Conservation (phyloP, 1,284 basidiomycete species). For the Naganishia albida region DNA sequence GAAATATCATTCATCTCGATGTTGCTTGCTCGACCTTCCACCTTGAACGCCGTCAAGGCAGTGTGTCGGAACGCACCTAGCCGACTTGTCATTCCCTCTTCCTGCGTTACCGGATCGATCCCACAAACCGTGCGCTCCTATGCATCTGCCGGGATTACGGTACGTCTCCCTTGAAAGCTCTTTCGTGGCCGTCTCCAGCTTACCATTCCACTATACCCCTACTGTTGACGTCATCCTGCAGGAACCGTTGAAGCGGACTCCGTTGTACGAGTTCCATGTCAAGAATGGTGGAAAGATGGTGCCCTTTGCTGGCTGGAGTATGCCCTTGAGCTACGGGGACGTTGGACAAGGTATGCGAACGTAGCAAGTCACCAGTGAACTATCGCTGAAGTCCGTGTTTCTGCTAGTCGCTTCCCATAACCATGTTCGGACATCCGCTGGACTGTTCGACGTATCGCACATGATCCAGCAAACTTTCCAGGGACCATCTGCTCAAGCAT, state of each 20-base stretch:
- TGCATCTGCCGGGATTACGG: slow-evolving; percentile 14
- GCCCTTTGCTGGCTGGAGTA: slow-evolving; percentile 90
- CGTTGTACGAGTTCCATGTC: slow-evolving; percentile 88
- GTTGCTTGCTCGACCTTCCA: slow-evolving; percentile 7
- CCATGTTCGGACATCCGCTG: slow-evolving; percentile 79
- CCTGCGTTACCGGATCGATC: background rate
- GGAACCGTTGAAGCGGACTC: slow-evolving; percentile 58
- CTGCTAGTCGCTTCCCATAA: slow-evolving; percentile 81
- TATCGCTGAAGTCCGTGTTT: background rate
- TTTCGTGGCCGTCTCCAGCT: too few relatives aligned
- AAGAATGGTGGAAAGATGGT: slow-evolving; percentile 90
- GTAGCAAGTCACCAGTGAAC: slow-evolving; percentile 12
- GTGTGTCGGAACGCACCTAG: background rate
- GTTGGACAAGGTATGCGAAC: slow-evolving; percentile 71
- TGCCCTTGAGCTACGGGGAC: slow-evolving; percentile 85
- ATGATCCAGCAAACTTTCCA: slow-evolving; percentile 91
- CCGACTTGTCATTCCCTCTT: background rate
- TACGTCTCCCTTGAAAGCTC: background rate
- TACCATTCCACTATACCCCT: too few relatives aligned
- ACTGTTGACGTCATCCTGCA: slow-evolving; percentile 3
- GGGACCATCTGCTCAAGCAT: slow-evolving; percentile 70
- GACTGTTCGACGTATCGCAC: slow-evolving; percentile 96
- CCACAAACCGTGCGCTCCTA: background rate
- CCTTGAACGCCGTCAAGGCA: slow-evolving; percentile 21
- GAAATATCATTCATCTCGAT: background rate